Conservation (phyloP, 352 stramenopile genomes). For the Phytophthora cajani region DNA sequence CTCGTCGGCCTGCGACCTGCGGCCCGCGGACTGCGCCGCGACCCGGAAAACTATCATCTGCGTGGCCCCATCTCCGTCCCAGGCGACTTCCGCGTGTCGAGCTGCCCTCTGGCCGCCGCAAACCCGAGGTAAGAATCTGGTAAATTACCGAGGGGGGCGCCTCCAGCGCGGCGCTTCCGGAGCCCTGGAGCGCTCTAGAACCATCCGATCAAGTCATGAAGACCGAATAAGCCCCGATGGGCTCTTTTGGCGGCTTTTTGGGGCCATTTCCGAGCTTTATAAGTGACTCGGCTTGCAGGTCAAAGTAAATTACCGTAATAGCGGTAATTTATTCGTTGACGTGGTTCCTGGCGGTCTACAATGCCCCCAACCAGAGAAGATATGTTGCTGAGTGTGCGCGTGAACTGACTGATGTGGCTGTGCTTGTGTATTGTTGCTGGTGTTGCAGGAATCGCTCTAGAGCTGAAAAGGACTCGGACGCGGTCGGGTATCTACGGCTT, state of each 20-base stretch:
- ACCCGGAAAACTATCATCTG: conserved; percentile 46
- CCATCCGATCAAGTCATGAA: not conserved
- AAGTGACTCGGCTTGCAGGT: conserved; percentile 2
- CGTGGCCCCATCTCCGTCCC: conserved; percentile 20
- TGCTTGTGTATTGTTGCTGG: conserved; percentile 4
- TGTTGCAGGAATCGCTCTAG: conserved; percentile 20
- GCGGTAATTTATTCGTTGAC: conserved; percentile 42
- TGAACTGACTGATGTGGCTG: conserved; percentile 21
- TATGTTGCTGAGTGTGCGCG: conserved; percentile 2
- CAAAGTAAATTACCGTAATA: conserved; percentile 36
- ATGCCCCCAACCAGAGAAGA: conserved; percentile 11
- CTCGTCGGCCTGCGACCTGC: conserved; percentile 24
- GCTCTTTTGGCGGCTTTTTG: conserved; percentile 2
- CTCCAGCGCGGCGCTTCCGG: not conserved
- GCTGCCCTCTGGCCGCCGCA: conserved; percentile 30
- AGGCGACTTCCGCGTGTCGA: conserved; percentile 12
- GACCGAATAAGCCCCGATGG: not conserved
- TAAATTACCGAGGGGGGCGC: conserved; percentile 43
- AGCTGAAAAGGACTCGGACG: conserved; percentile 5
- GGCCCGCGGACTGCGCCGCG: conserved; percentile 11
- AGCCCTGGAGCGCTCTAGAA: not conserved
- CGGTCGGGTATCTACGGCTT: not conserved
- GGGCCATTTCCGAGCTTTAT: conserved; percentile 10
- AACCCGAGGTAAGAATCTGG: conserved; percentile 47
- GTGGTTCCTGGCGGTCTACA: not conserved